Conservation (phyloP, 2,329 filamentous ascomycete genomes). For the Ophiostoma novo-ulmi region DNA sequence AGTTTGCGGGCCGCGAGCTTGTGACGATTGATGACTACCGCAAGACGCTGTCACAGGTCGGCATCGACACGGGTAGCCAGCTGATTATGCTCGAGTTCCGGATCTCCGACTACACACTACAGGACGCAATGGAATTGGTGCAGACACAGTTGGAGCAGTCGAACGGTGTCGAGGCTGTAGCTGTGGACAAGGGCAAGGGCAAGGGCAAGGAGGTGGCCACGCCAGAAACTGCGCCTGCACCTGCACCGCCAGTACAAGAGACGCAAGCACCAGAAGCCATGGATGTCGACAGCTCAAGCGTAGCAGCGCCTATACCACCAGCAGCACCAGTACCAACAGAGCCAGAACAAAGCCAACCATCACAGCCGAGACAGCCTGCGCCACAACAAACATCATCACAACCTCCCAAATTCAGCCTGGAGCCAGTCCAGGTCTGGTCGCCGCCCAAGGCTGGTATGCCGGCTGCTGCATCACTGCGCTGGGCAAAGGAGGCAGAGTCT, state of each 20-base stretch:
- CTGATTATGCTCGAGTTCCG: constrained; percentile 73
- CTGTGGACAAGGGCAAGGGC: constrained; percentile 20
- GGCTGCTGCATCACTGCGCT: constrained; percentile 53
- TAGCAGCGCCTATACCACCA: not conserved
- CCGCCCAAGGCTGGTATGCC: constrained; percentile 64
- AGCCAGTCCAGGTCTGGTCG: constrained; percentile 66
- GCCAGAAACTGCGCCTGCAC: not conserved
- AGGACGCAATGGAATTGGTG: constrained; percentile 81
- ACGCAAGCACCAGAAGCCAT: not conserved
- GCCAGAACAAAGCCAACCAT: constrained; percentile 15
- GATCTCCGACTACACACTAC: constrained; percentile 69
- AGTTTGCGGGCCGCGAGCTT: constrained; percentile 76
- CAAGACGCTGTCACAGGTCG: constrained; percentile 81
- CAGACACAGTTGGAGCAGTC: constrained; percentile 47
- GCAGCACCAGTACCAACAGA: not conserved
- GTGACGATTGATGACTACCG: constrained; percentile 75
- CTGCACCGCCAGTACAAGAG: not conserved
- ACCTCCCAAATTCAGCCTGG: constrained; percentile 31
- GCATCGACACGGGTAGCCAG: constrained; percentile 77
- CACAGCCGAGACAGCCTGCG: not conserved
- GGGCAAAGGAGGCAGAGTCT: constrained; percentile 49
- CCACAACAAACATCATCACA: not conserved
- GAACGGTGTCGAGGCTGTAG: constrained; percentile 48
- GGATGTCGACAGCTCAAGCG: not conserved
- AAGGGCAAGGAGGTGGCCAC: not conserved